Evolutionary conservation across 352 stramenopile genomes (phyloP), one percentile per base, ranked within the genome.

Genomic region (Thalassiosira livingstoniorum): DNA sequence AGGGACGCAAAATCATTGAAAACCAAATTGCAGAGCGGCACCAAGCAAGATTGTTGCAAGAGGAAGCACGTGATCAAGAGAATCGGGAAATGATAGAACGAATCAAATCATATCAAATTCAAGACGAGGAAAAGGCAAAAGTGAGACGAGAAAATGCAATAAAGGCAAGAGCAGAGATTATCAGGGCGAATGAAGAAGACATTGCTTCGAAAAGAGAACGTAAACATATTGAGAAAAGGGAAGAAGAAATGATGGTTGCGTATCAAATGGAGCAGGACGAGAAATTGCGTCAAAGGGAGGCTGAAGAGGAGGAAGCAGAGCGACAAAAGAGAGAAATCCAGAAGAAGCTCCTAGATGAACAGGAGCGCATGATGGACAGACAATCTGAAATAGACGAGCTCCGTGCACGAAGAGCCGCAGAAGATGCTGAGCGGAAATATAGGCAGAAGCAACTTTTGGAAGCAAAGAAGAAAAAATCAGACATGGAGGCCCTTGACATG

Each of bases 341-440:
- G 21, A 91, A 94, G 80, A 95, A 91, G 61, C 86, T 97, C 65
- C 83, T 97, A 21, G 95, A 96, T 27, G 87, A 86, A 43, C 90
- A 98, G 76, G 94, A 97, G 81, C 96, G 96, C 15, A 81, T 65
- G 4, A 63, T 88, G 62, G 83, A 92, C 79, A 94, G 76, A 58
- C 75, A 65, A 58, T 79, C 93, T 18, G 95, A 98, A 80, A 89
- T 98, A 23, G 95, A 98, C 78, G 96, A 98, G 71, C 69, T 98
- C 2, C 93, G 95, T n/a, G 96, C 95, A 37, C 96, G 97, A 63
- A 93, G 96, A 39, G 95, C 95, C 5, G 92, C 92, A 4, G 96
- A 98, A 85, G 95, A 94, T 23, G 90, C 92, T 15, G 96, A 98
- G 65, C 92, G 96, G 45, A 92, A 96, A 35, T 95, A 95, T 10